Evolutionary conservation across 1,284 basidiomycete genomes (phyloP), one percentile per base, ranked within the genome.

Genomic region (Cryptococcus sp.): DNA sequence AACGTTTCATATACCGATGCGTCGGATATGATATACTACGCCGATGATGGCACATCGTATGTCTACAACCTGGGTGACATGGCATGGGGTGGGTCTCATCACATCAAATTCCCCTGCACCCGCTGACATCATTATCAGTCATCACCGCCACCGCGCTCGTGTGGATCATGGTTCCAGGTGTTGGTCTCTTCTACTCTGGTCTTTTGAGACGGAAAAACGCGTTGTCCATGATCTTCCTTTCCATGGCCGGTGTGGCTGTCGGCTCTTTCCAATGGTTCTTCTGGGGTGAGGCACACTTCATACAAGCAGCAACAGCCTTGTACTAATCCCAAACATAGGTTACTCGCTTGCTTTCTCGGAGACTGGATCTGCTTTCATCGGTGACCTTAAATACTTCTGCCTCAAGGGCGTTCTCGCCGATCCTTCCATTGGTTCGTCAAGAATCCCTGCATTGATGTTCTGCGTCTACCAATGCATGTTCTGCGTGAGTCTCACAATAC

Each of bases 81-180:
- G 59, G 79, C 81, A 25, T 25, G 25, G 25, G 25, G 25, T 25
- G 25, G 6, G 25, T 25, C 3, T 25, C 25, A 25, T 25, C 25
- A 25, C 25, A 6, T 6, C 25, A 25, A 6, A 3, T 25, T 25
- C 3, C 25, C 25, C 25, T 25, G 25, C 42, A n/a, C 13, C 7
- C 15, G 13, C 42, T 45, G 42, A 45, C 22, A n/a, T 22, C 10
- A 41, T 53, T 22, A 3, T n/a, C 50, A 71, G 71, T 85, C 53
- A 79, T 90, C 60, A 79, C 85, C 5, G 84, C 84, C 13, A 90
- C 86, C 31, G 78, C 76, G 1, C 74, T 84, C 35, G 92, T 95
- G 27, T 93, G 88, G 85, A 83, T 95, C 78, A 96, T 96, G 93
- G 84, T 92, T 74, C 92, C 92, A 19, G 91, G 91, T 60, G 85